These are phyloP conservation scores for Barnettozyma vustinii DNA, from an alignment of 805 yeast species.

Conservation along the genomic window DNA sequence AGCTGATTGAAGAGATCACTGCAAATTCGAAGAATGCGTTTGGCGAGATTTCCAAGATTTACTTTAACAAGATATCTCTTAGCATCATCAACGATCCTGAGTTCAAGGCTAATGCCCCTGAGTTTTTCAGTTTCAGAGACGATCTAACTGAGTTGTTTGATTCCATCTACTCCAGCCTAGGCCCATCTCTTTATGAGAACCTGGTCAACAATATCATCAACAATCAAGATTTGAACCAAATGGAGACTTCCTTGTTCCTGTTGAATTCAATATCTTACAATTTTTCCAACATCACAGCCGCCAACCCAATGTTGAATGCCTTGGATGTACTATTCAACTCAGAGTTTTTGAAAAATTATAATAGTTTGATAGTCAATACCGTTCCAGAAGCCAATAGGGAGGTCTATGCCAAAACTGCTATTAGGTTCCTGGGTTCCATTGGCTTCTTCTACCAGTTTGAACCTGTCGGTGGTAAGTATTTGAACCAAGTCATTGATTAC, in stretches of 20 bases:
- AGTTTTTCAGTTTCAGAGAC: conserved; percentile 61
- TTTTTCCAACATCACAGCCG: conserved; percentile 29
- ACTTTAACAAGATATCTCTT: conserved; percentile 62
- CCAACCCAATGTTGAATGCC: conserved; percentile 16
- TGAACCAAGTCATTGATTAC: conserved; percentile 50
- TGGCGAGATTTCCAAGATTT: conserved; percentile 49
- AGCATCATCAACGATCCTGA: conserved; percentile 31
- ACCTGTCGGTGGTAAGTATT: conserved; percentile 43
- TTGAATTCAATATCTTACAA: conserved; percentile 52
- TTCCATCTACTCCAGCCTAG: conserved; percentile 60
- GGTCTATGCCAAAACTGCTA: conserved; percentile 40
- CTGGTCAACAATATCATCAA: conserved; percentile 34
- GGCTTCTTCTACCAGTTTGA: conserved; percentile 51
- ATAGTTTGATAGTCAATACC: conserved; percentile 2
- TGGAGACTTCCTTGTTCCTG: conserved; percentile 61
- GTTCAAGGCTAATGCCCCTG: conserved; percentile 33
- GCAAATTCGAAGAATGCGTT: conserved; percentile 37
- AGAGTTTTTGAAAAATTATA: conserved; percentile 23
- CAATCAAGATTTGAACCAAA: conserved; percentile 28
- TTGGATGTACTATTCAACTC: conserved; percentile 27
- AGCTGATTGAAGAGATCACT: conserved; percentile 24
- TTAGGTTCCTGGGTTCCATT: conserved; percentile 53
- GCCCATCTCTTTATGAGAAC: conserved; percentile 41
- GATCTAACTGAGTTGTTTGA: conserved; percentile 79
- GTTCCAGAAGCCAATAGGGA: conserved; percentile 19